phyloP scores from a whole-genome alignment of 2,329 filamentous ascomycete species.

The Conoideocrella luteorostrata region DNA sequence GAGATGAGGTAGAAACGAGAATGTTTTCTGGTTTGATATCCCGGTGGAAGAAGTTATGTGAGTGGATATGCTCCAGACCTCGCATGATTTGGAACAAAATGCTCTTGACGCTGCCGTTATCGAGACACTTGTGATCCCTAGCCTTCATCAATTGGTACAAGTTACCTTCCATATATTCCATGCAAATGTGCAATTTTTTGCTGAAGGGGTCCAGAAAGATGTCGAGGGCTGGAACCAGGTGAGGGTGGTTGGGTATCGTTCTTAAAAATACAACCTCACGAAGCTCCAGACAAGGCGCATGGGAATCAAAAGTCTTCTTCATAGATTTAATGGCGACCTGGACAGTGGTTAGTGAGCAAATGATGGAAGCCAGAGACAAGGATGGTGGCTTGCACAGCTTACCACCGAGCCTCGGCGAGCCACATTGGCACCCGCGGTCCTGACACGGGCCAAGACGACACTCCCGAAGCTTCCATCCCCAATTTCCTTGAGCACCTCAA shows the following conservation, averaged over 20 bases:
- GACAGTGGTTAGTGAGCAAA: constrained; percentile 1
- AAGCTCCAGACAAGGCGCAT: constrained; percentile 82
- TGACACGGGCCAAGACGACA: constrained; percentile 84
- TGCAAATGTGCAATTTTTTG: constrained; percentile 94
- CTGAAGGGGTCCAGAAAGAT: constrained; percentile 96
- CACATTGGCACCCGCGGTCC: constrained; percentile 81
- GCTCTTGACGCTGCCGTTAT: constrained; percentile 90
- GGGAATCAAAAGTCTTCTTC: constrained; percentile 98
- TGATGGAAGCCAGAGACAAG: constrained; percentile 10
- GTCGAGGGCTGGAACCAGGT: constrained; percentile 94
- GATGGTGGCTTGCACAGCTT: constrained; percentile 34
- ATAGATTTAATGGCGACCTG: constrained; percentile 99
- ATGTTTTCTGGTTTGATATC: constrained; percentile 99
- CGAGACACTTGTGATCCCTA: constrained; percentile 87
- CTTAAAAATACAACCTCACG: constrained; percentile 95
- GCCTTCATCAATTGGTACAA: constrained; percentile 99
- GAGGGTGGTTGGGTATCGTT: constrained; percentile 78
- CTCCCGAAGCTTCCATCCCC: constrained; percentile 98
- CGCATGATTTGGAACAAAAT: constrained; percentile 96
- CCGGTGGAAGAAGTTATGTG: constrained; percentile 95
- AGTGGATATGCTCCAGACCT: constrained; percentile 93
- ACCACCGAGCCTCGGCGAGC: constrained; percentile 90
- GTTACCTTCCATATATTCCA: constrained; percentile 99
- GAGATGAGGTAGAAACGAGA: constrained; percentile 84
- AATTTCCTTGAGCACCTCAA: constrained; percentile 96